Evolutionary conservation across 768 basidiomycete genomes (phyloP), one percentile per base, ranked within the genome.

Genomic region (Amanita rubescens): DNA sequence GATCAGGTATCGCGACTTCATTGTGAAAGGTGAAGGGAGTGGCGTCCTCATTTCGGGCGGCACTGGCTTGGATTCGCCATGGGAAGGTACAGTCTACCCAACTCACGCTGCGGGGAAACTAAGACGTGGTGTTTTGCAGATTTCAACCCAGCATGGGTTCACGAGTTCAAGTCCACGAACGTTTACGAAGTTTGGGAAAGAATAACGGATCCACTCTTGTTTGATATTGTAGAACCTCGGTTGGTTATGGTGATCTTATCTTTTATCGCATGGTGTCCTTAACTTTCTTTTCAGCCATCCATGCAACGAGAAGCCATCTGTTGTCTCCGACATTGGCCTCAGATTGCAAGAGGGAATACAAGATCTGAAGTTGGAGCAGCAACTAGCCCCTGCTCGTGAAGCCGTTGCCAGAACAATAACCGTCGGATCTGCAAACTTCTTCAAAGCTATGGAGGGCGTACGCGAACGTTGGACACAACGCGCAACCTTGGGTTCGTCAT

Each of bases 201-300:
- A 42, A 80, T 84, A 37, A 98, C 96, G 1, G 96, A 99, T 67
- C 87, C 92, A 1, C 73, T 92, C 57, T 70, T 98, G 10, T 99
- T 99, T 63, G 96, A 99, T 64, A 90, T 98, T 45, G 80, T 95
- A 51, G 96, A 99, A 66, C 90, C 95, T 33, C 76, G 90, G 92
- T 93, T 24, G 73, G 64, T 14, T 14, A 17, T 17, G 58, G 15
- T n/a, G n/a, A 15, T 34, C 35, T 22, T 48, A 27, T 11, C 12
- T 49, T 14, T 42, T n/a, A n/a, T 32, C 34, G 38, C 47, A 37
- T 54, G 11, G n/a, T 55, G 35, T 49, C 38, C 41, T 30, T 37
- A 24, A 30, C 20, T 15, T 11, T 43, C 22, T 14, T 39, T 27
- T 48, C 57, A 94, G 94, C 46, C 95, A 98, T 68, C 95, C 95